A percentile compares a stretch with the other conserved stretches of the same genome.
Evolutionary conservation across 78 protist species (phyloP).

Genomic region (Dictyostelium citrinum): DNA sequence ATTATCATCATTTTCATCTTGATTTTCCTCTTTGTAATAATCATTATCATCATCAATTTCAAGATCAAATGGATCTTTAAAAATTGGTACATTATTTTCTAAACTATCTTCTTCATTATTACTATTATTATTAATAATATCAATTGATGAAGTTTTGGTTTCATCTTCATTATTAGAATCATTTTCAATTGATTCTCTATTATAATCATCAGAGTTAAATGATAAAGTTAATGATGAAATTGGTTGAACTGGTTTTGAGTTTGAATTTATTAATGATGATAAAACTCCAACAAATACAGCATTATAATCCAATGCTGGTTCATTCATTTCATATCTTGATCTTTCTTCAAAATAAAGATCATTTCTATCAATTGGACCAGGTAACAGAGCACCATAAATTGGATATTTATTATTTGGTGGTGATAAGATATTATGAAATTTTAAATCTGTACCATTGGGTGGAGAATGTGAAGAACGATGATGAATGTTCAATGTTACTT

Average conservation of each 20-base stretch:
- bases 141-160: too few relatives aligned
- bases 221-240: not conserved
- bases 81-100: not conserved
- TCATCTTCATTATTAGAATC: not conserved
- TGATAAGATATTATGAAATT: not conserved
- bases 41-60: not conserved
- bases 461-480: conserved; percentile 42
- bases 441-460: not conserved
- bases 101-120: not conserved
- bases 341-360: not conserved
- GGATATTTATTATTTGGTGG: conserved; percentile 14
- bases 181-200: not conserved
- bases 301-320: conserved; percentile 5
- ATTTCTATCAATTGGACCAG: conserved; percentile 18
- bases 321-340: not conserved
- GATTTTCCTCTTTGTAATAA: not conserved
- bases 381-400: conserved; percentile 28
- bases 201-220: not conserved
- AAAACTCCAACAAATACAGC: not conserved
- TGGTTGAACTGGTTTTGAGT: not conserved
- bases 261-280: not conserved
- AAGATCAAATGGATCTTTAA: not conserved
- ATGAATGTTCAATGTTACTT: conserved; percentile 7
- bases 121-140: not conserved
- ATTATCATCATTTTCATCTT: not conserved